These are phyloP conservation scores for Vigna reflexopilosa DNA, from an alignment of 306 rosid genomes.

Conservation along the genomic window DNA sequence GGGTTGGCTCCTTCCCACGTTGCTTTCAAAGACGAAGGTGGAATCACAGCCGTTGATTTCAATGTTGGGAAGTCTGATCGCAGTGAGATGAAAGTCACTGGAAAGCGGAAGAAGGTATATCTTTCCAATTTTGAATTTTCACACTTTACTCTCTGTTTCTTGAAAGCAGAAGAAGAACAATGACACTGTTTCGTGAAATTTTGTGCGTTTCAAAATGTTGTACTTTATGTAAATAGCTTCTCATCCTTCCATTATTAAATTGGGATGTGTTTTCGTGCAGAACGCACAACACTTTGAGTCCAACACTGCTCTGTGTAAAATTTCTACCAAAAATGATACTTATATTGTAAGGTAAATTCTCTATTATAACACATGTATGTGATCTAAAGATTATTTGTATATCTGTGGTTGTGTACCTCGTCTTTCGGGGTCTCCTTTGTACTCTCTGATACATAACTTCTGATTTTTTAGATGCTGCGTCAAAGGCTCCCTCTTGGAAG, in stretches of 20 bases:
- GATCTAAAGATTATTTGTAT: background rate
- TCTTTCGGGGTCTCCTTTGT: constrained; percentile 23
- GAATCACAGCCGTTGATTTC: constrained; percentile 80
- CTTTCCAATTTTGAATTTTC: constrained; percentile 8
- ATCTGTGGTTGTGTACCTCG: background rate
- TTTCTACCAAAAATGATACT: constrained; percentile 68
- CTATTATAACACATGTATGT: background rate
- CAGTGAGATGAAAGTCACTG: constrained; percentile 87
- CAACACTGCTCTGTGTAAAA: constrained; percentile 87
- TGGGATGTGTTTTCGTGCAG: constrained; percentile 55
- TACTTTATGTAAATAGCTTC: background rate
- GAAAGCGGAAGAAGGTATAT: constrained; percentile 90
- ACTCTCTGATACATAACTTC: constrained; percentile 35
- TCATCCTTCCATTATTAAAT: constrained; percentile 11
- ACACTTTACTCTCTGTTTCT: background rate
- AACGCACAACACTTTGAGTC: constrained; percentile 88
- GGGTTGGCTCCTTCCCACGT: constrained; percentile 90
- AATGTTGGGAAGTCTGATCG: constrained; percentile 96
- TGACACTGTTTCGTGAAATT: constrained; percentile 13
- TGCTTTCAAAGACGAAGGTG: constrained; percentile 81
- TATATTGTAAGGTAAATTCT: constrained; percentile 75
- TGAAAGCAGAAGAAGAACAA: background rate
- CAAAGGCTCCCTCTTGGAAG: constrained; percentile 95
- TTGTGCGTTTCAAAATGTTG: background rate
- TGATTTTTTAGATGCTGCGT: constrained; percentile 78